Conservation (phyloP, 306 rosid species). For the Acmispon strigosus region DNA sequence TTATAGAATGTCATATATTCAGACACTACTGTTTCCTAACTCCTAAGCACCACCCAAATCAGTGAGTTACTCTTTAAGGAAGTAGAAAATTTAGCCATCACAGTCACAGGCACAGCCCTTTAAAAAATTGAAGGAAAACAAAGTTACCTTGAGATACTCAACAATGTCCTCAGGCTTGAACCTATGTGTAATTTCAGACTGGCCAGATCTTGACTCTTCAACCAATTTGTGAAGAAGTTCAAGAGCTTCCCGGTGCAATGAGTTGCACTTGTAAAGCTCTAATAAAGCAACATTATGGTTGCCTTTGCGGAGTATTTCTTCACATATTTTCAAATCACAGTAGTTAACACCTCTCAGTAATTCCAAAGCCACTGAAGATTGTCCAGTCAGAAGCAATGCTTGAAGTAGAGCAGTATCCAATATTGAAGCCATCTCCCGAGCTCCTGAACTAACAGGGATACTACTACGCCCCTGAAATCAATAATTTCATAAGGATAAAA, state of each 20-base stretch:
- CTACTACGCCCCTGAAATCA: constrained; percentile 63
- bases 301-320: constrained; percentile 69
- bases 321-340: constrained; percentile 82
- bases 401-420: constrained; percentile 91
- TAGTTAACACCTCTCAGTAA: constrained; percentile 75
- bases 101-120: not conserved
- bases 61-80: not conserved
- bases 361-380: constrained; percentile 61
- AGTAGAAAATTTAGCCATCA: not conserved
- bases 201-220: constrained; percentile 66
- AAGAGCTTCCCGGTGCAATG: constrained; percentile 92
- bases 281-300: constrained; percentile 63
- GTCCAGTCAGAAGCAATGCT: constrained; percentile 92
- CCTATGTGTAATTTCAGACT: constrained; percentile 51
- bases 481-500: constrained; percentile 24
- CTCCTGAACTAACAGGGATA: constrained; percentile 60
- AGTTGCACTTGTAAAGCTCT: constrained; percentile 87
- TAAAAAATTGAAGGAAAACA: not conserved
- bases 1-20: constrained; percentile 4
- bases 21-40: constrained; percentile 9
- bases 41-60: constrained; percentile 12
- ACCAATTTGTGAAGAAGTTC: constrained; percentile 72
- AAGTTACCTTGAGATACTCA: constrained; percentile 90
- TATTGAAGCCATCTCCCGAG: constrained; percentile 89
- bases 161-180: constrained; percentile 85